phyloP scores from a whole-genome alignment of 2,329 filamentous ascomycete species.

The Penicillium palitans region DNA sequence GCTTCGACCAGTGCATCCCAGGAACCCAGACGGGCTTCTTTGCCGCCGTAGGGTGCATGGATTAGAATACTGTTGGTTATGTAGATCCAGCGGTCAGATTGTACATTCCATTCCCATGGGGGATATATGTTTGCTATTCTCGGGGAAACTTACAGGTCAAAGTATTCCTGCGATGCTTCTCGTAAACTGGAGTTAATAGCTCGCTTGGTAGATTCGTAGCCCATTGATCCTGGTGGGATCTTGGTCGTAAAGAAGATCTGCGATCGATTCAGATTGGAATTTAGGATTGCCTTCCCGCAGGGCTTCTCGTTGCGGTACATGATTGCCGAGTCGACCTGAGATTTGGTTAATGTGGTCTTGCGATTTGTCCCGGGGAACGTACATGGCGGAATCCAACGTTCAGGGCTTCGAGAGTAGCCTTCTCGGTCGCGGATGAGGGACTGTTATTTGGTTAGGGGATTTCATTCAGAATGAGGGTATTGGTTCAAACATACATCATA shows the following conservation, averaged over 20 bases:
- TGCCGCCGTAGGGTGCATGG: conserved; percentile 76
- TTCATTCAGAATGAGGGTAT: neutral
- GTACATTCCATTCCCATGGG: neutral
- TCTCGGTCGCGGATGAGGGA: conserved; percentile 29
- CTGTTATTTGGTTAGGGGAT: conserved; percentile 18
- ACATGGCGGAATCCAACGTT: conserved; percentile 36
- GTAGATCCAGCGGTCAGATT: neutral
- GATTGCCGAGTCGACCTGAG: conserved; percentile 58
- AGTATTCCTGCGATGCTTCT: conserved; percentile 68
- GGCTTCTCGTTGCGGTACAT: conserved; percentile 72
- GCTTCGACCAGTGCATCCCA: conserved; percentile 79
- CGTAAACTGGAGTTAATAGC: conserved; percentile 64
- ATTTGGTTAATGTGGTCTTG: neutral
- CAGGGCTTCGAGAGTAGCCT: conserved; percentile 30
- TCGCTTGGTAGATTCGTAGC: conserved; percentile 66
- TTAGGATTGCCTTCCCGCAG: conserved; percentile 66
- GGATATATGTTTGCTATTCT: neutral
- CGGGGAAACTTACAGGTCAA: conserved; percentile 60
- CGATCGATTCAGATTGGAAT: conserved; percentile 57
- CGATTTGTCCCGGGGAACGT: neutral
- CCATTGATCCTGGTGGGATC: conserved; percentile 63
- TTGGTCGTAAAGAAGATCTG: conserved; percentile 82
- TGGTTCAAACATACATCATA: conserved; percentile 29
- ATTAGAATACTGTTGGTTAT: conserved; percentile 56
- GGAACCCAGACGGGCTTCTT: conserved; percentile 64